These are phyloP conservation scores for Postia placenta DNA, from an alignment of 768 basidiomycete species.

Conservation along the genomic window DNA sequence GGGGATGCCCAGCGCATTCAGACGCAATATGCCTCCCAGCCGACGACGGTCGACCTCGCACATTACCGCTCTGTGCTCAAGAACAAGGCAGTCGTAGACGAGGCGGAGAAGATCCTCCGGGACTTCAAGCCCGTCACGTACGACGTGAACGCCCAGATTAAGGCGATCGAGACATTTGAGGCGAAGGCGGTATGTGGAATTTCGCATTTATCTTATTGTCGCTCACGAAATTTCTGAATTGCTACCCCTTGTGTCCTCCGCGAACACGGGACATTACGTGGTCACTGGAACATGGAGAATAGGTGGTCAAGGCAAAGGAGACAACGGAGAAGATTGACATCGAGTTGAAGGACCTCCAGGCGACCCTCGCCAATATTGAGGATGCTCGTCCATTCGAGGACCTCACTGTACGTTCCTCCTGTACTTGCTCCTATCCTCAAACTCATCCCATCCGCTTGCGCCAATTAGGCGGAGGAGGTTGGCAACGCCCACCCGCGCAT, in stretches of 20 bases:
- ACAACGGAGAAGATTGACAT: conserved; percentile 86
- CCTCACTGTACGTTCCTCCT: conserved; percentile 67
- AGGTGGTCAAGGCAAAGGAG: conserved; percentile 88
- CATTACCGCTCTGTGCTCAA: conserved; percentile 90
- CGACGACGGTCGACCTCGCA: conserved; percentile 82
- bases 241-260: neutral
- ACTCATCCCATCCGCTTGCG: neutral
- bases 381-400: conserved; percentile 97
- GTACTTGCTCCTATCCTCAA: neutral
- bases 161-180: conserved; percentile 96
- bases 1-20: conserved; percentile 77
- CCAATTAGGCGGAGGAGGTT: conserved; percentile 77
- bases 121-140: conserved; percentile 94
- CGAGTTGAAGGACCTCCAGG: conserved; percentile 87
- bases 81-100: conserved; percentile 88
- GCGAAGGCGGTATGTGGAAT: conserved; percentile 76
- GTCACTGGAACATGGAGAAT: neutral
- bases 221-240: neutral
- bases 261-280: neutral
- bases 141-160: conserved; percentile 83
- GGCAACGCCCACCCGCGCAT: conserved; percentile 91
- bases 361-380: conserved; percentile 94
- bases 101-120: conserved; percentile 84
- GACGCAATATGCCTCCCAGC: conserved; percentile 56
- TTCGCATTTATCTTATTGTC: neutral